Evolutionary conservation across 371 early-diverging fungal genomes (phyloP).

Genomic region (Mucor piriformis): DNA sequence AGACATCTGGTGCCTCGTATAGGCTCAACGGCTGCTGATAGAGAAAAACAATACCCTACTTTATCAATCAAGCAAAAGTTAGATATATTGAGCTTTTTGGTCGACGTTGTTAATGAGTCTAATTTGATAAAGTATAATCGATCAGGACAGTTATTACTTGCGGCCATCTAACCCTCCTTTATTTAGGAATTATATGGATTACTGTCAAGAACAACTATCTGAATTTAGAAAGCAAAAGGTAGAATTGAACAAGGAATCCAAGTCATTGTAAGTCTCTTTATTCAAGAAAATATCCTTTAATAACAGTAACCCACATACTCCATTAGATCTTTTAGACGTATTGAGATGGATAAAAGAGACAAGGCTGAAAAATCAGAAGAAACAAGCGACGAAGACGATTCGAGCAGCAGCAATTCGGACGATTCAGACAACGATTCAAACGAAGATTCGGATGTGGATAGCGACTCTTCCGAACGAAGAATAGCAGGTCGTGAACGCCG

Average conservation of each 20-base stretch:
- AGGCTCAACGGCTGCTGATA: conserved; percentile 40
- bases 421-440: conserved; percentile 8
- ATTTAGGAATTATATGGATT: conserved; percentile 64
- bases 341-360: conserved; percentile 39
- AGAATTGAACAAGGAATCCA: conserved; percentile 69
- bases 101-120: conserved; percentile 49
- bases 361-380: conserved; percentile 27
- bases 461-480: conserved; percentile 29
- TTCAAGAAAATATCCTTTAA: too few relatives aligned
- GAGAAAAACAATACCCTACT: conserved; percentile 47
- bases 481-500: conserved; percentile 21
- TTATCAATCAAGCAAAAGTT: conserved; percentile 42
- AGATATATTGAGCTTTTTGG: conserved; percentile 42
- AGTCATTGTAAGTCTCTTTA: conserved; percentile 36
- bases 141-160: too few relatives aligned
- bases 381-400: conserved; percentile 27
- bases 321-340: conserved; percentile 28
- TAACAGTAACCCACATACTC: too few relatives aligned
- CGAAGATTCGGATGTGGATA: conserved; percentile 27
- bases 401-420: conserved; percentile 10
- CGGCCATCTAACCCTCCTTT: too few relatives aligned
- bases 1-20: conserved; percentile 43
- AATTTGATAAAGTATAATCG: conserved; percentile 42
- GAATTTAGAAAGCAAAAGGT: conserved; percentile 63
- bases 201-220: conserved; percentile 59